Base-by-base conservation (phyloP, 108 stramenopile species). In the Stephanodiscus minutulus region DNA sequence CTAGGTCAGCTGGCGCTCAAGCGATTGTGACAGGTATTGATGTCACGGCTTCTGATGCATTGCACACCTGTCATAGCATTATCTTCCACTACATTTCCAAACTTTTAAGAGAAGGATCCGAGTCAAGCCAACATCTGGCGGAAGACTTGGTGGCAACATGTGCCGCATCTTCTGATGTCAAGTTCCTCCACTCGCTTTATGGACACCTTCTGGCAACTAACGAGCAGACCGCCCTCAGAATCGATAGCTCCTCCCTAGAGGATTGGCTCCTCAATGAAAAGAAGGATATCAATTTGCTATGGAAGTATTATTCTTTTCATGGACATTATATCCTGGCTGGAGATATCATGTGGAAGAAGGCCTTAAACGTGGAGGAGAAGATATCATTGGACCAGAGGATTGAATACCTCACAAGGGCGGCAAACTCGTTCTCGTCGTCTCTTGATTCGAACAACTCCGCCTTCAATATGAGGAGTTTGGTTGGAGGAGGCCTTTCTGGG, bases 241-340 rank as follows among this genome's bases (percentile, higher is more conserved):
- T 96, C 21, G 79, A 86, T 15, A 91, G 86, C 65, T 73, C 79
- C 21, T 83, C 73, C 9, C 65, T 94, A 10, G 91, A 94, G 65
- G 77, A 68, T 27, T 96, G 90, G 91, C 66, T 96, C 6, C 36
- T 35, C 1, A 66, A 83, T 21, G 69, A 82, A 36, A 72, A 77
- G 56, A 77, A 79, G 39, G 85, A 90, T 60, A 41, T 75, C 24
- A 57, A 76, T 22, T 84, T 94, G 29, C 74, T 93, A 11, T 84
- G 88, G 82, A 76, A 74, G 20, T 91, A 92, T 70, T 94, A 86
- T 56, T 77, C 84, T 18, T 64, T 91, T 50, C 95, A 92, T 55
- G 70, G 72, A 20, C 82, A 82, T 25, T 41, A 88, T 36, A n/a
- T 78, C 12, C 67, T 89, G 31, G 92, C 91, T 46, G 91, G 87